These are phyloP conservation scores for Lentinula sp. DNA, from an alignment of 768 basidiomycete genomes.

Conservation along the genomic window DNA sequence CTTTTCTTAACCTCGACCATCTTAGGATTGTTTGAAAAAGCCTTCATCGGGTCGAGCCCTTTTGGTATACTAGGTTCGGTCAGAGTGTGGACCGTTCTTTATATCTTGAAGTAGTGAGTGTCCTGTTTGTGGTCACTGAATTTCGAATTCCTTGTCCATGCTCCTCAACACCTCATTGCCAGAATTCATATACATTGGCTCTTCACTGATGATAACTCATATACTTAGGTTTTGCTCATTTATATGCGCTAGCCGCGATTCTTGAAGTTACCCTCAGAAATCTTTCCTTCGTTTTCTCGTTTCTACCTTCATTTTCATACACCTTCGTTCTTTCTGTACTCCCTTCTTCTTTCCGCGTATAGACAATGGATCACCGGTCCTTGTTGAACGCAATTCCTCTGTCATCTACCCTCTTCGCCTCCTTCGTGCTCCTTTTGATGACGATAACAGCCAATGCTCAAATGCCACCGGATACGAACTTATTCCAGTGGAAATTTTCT, in stretches of 20 bases:
- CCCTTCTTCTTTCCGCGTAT: slow-evolving; percentile 8
- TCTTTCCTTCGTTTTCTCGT: slow-evolving; percentile 10
- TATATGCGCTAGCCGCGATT: background rate
- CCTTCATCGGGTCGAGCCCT: too few relatives aligned
- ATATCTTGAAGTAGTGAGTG: too few relatives aligned
- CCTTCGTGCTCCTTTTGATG: slow-evolving; percentile 4
- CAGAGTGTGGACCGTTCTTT: too few relatives aligned
- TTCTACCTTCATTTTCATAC: background rate
- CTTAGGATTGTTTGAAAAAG: background rate
- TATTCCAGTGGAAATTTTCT: slow-evolving; percentile 27
- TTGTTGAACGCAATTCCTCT: background rate
- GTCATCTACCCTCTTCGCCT: background rate
- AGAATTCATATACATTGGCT: too few relatives aligned
- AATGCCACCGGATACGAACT: background rate
- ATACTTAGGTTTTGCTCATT: background rate
- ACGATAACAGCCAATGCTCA: slow-evolving; percentile 7
- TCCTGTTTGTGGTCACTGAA: too few relatives aligned
- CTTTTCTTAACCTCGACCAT: background rate
- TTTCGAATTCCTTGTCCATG: too few relatives aligned
- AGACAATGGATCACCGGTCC: background rate
- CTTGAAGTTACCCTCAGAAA: background rate
- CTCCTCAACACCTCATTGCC: too few relatives aligned
- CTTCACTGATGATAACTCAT: background rate
- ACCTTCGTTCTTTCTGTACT: slow-evolving; percentile 6
- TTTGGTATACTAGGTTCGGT: too few relatives aligned